Conservation (phyloP, 139 green algal species). For the Pleodorina starrii region DNA sequence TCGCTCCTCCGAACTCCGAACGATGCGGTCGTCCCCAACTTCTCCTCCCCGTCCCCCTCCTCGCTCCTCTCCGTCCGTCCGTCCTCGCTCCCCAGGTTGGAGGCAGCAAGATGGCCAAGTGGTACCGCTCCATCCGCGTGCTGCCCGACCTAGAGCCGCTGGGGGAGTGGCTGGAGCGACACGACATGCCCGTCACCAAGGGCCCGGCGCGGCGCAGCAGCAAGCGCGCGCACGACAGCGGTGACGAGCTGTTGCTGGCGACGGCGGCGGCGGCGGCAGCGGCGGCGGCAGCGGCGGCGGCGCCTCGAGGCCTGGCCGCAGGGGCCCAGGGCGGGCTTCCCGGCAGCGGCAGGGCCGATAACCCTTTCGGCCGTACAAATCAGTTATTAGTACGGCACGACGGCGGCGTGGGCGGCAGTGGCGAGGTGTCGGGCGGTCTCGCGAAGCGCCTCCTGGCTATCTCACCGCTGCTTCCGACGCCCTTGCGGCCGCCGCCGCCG, state of each 20-base stretch:
- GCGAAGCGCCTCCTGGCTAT: neutral
- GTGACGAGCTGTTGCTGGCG: neutral
- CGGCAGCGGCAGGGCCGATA: no score
- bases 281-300: no score
- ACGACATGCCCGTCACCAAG: slow-evolving; percentile 30
- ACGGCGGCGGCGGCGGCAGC: neutral
- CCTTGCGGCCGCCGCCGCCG: neutral
- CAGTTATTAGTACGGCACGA: neutral
- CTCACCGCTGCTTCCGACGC: neutral
- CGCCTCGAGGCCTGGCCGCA: no score
- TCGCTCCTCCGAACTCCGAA: no score
- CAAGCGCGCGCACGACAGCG: neutral
- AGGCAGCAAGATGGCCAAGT: slow-evolving; percentile 30
- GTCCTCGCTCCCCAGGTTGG: no score
- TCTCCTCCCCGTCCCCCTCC: no score
- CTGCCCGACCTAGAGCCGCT: slow-evolving; percentile 36
- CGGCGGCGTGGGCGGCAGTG: neutral
- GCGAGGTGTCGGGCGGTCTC: neutral
- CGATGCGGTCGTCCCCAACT: no score
- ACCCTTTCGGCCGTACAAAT: no score
- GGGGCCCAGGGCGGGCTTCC: no score
- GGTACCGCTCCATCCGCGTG: slow-evolving; percentile 50
- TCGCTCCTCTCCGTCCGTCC: no score
- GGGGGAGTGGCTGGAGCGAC: slow-evolving; percentile 40
- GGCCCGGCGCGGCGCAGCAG: slow-evolving; percentile 25